Evolutionary conservation across 73 alveolate genomes (phyloP).

Genomic region (Durusdinium trenchii): DNA sequence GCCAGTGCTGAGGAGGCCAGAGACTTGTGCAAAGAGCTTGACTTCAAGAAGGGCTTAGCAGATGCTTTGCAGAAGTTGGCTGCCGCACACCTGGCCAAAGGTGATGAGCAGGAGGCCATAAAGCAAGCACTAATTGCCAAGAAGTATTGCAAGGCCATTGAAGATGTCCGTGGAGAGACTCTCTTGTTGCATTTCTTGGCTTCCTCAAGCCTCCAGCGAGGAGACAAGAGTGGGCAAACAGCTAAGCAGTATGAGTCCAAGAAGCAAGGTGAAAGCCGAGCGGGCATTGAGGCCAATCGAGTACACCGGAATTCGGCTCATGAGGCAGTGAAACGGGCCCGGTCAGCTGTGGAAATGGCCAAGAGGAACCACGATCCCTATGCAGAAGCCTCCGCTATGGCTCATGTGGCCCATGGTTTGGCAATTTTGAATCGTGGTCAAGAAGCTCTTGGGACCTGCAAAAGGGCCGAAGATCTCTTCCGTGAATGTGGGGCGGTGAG

Average conservation of each 20-base stretch:
- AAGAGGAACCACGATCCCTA: slow-evolving; percentile 55
- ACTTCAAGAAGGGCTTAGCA: slow-evolving; percentile 76
- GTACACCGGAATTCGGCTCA: slow-evolving; percentile 52
- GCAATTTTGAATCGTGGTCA: slow-evolving; percentile 88
- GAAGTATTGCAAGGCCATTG: slow-evolving; percentile 91
- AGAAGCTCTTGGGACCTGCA: slow-evolving; percentile 49
- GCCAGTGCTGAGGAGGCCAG: slow-evolving; percentile 69
- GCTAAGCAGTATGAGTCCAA: slow-evolving; percentile 44
- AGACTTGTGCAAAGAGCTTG: slow-evolving; percentile 30
- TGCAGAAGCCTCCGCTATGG: slow-evolving; percentile 77
- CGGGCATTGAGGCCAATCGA: slow-evolving; percentile 74
- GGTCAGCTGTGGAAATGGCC: slow-evolving; percentile 53
- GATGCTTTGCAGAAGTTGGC: slow-evolving; percentile 76
- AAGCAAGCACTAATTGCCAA: slow-evolving; percentile 65
- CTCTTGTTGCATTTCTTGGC: slow-evolving; percentile 75
- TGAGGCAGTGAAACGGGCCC: slow-evolving; percentile 76
- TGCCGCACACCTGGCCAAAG: slow-evolving; percentile 75
- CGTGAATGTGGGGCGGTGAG: slow-evolving; percentile 80
- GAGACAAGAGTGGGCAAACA: slow-evolving; percentile 63
- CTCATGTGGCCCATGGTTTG: slow-evolving; percentile 90
- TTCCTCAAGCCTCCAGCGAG: slow-evolving; percentile 46
- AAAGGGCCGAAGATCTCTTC: slow-evolving; percentile 59
- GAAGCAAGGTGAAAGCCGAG: slow-evolving; percentile 78
- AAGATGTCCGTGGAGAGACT: slow-evolving; percentile 74
- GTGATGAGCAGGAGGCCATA: slow-evolving; percentile 59